Evolutionary conservation across 2,329 filamentous ascomycete species (phyloP).

Genomic region (Aspergillus clavatus): DNA sequence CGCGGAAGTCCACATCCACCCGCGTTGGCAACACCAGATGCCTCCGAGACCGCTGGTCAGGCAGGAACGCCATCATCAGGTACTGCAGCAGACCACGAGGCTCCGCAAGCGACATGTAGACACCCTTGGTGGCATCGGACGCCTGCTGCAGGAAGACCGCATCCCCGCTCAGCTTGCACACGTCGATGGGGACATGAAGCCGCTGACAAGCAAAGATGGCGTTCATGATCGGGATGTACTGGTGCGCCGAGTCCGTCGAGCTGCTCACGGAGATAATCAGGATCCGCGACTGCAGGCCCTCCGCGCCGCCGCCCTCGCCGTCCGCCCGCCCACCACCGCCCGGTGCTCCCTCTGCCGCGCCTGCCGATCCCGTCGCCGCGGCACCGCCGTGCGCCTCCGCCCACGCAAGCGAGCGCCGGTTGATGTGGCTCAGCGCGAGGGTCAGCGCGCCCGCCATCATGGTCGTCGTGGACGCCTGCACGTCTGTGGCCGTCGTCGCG

Average conservation of each 20-base stretch:
- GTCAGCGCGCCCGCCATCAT: constrained; percentile 89
- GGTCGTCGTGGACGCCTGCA: constrained; percentile 64
- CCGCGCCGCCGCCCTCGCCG: constrained; percentile 26
- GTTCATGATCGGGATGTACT: constrained; percentile 99
- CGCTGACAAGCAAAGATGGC: constrained; percentile 92
- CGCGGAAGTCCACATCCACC: constrained; percentile 87
- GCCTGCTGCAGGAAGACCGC: constrained; percentile 95
- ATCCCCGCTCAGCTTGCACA: constrained; percentile 76
- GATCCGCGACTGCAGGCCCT: constrained; percentile 69
- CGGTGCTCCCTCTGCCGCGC: constrained; percentile 27
- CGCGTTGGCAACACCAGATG: constrained; percentile 74
- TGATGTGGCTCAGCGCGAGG: constrained; percentile 82
- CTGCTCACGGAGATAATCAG: constrained; percentile 86
- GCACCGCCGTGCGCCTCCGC: constrained; percentile 52
- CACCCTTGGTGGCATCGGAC: constrained; percentile 64
- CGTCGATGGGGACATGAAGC: constrained; percentile 83
- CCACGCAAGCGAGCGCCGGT: constrained; percentile 68
- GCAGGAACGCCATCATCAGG: constrained; percentile 89
- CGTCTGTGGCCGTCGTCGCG: constrained; percentile 59
- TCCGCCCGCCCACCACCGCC: constrained; percentile 19
- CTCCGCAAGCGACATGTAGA: constrained; percentile 60
- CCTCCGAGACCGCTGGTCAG: constrained; percentile 60
- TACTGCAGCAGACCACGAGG: constrained; percentile 79
- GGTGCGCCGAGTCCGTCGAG: constrained; percentile 75
- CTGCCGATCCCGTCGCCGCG: constrained; percentile 33